Conservation (phyloP, 116 monocot species). For the Dioscorea cayenensis region DNA sequence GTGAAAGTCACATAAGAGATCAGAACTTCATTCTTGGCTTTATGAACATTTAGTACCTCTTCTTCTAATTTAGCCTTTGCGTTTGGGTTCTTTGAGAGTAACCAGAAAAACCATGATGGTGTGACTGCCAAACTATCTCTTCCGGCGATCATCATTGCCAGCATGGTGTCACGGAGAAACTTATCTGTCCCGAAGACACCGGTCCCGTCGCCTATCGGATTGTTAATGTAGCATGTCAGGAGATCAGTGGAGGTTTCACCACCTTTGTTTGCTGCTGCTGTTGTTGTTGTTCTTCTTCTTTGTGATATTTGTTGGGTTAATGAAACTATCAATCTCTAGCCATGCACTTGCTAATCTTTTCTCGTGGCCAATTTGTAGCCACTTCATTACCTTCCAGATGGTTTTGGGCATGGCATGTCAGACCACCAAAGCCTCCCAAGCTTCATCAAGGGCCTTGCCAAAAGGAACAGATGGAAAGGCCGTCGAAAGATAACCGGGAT, state of each 20-base stretch:
- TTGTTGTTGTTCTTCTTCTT: neutral
- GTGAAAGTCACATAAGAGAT: no score
- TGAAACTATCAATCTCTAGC: conserved; percentile 8
- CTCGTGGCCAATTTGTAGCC: neutral
- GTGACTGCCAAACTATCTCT: conserved; percentile 11
- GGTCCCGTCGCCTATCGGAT: neutral
- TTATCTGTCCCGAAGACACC: neutral
- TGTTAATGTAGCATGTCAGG: conserved; percentile 15
- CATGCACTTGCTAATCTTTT: conserved; percentile 13
- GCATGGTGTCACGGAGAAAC: conserved; percentile 24
- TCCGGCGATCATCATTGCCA: conserved; percentile 24
- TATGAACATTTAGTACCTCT: no score
- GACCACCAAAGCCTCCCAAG: neutral
- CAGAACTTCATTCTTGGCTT: no score
- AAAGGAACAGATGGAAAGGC: conserved; percentile 19
- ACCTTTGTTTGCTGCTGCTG: no score
- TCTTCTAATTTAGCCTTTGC: conserved; percentile 17
- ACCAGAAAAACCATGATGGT: conserved; percentile 27
- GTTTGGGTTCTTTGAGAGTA: conserved; percentile 19
- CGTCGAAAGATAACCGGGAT: conserved; percentile 9
- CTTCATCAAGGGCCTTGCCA: conserved; percentile 14
- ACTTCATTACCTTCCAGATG: conserved; percentile 16
- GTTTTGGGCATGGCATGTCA: conserved; percentile 3
- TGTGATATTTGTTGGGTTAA: neutral
- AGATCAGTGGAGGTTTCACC: conserved; percentile 8